These are phyloP conservation scores for Decorospora gaudefroyi DNA, from an alignment of 2,329 filamentous ascomycete genomes.

Conservation along the genomic window DNA sequence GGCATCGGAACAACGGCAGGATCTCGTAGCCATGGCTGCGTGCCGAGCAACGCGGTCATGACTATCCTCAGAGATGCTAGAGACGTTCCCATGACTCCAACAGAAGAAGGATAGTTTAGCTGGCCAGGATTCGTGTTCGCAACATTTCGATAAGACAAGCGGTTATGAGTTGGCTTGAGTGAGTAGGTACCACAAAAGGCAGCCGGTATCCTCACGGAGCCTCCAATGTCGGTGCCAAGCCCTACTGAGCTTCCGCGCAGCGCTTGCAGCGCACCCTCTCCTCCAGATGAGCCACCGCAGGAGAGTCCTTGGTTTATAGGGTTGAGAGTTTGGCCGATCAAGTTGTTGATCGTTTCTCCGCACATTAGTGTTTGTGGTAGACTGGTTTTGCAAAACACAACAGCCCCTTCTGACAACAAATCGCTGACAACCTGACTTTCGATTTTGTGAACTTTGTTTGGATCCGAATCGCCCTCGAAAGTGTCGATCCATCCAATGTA, in stretches of 20 bases:
- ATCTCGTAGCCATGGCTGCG: constrained; percentile 66
- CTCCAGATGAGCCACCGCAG: constrained; percentile 59
- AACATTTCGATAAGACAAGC: constrained; percentile 20
- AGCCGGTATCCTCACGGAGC: constrained; percentile 60
- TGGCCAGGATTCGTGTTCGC: constrained; percentile 66
- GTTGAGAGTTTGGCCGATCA: constrained; percentile 59
- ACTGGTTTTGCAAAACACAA: constrained; percentile 60
- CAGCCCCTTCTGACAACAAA: constrained; percentile 42
- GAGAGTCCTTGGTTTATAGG: constrained; percentile 58
- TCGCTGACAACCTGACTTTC: constrained; percentile 8
- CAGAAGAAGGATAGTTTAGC: constrained; percentile 62
- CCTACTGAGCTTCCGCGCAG: constrained; percentile 58
- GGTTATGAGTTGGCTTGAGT: constrained; percentile 55
- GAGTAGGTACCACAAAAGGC: constrained; percentile 62
- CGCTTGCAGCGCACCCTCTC: constrained; percentile 60
- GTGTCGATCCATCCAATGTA: constrained; percentile 55
- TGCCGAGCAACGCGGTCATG: constrained; percentile 58
- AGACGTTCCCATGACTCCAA: constrained; percentile 56
- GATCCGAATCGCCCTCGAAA: too few relatives aligned
- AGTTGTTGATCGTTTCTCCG: constrained; percentile 55
- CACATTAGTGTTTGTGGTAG: constrained; percentile 61
- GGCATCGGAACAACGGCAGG: constrained; percentile 66
- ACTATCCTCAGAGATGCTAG: constrained; percentile 53
- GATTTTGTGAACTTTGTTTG: too few relatives aligned
- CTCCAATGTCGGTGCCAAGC: constrained; percentile 62